Conservation (phyloP, 2,329 filamentous ascomycete genomes). For the Pyrenochaeta sp. region DNA sequence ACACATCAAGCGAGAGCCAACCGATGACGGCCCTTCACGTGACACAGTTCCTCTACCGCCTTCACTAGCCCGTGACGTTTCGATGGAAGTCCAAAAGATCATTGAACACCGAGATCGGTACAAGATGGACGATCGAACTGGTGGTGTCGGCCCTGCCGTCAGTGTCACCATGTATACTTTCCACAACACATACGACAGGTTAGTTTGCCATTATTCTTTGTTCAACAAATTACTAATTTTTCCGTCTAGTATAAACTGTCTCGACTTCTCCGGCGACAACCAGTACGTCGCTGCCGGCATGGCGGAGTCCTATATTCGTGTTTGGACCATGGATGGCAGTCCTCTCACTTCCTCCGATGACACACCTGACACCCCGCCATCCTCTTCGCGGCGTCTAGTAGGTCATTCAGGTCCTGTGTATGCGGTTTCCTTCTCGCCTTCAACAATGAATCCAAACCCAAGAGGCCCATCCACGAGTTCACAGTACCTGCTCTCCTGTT, state of each 20-base stretch:
- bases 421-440: slow-evolving; percentile 85
- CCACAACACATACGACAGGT: slow-evolving; percentile 94
- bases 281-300: slow-evolving; percentile 87
- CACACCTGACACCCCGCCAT: slow-evolving; percentile 61
- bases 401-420: slow-evolving; percentile 93
- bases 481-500: slow-evolving; percentile 84
- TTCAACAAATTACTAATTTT: not conserved
- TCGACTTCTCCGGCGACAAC: slow-evolving; percentile 94
- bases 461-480: slow-evolving; percentile 64
- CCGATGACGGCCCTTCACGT: slow-evolving; percentile 79
- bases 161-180: slow-evolving; percentile 98
- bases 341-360: slow-evolving; percentile 72
- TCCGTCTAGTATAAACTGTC: slow-evolving; percentile 77
- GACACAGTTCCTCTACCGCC: slow-evolving; percentile 85
- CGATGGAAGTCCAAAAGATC: slow-evolving; percentile 92
- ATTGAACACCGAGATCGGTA: slow-evolving; percentile 93
- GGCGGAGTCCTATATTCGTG: slow-evolving; percentile 91
- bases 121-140: slow-evolving; percentile 82
- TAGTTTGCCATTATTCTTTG: slow-evolving; percentile 42
- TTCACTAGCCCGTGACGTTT: slow-evolving; percentile 86
- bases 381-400: slow-evolving; percentile 77
- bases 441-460: slow-evolving; percentile 59
- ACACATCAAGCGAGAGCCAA: slow-evolving; percentile 87
- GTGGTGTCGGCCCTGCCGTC: slow-evolving; percentile 81
- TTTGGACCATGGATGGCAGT: slow-evolving; percentile 90